Evolutionary conservation across 495 filamentous ascomycete species (phyloP).

Genomic region (Daldinia decipiens): DNA sequence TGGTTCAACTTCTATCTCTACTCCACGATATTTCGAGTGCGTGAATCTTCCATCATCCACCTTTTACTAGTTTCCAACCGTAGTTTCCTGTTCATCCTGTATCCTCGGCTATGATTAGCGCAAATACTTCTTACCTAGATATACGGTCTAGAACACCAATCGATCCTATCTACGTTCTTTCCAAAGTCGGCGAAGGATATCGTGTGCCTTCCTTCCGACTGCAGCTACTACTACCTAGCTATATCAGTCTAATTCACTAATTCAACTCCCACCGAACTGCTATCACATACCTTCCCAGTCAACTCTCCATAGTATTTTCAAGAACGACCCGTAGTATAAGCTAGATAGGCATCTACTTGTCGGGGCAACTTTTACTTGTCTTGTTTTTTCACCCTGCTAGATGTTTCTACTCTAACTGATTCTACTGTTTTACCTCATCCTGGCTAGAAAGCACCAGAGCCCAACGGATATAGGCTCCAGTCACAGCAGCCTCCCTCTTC

Average conservation of each 20-base stretch:
- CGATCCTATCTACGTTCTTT: neutral
- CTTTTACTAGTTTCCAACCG: neutral
- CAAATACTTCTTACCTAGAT: neutral
- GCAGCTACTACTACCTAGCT: neutral
- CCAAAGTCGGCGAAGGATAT: neutral
- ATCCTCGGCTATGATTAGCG: neutral
- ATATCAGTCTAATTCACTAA: neutral
- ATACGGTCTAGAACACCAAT: neutral
- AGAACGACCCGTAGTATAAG: neutral
- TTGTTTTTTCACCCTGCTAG: neutral
- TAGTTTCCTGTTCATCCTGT: neutral
- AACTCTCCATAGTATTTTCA: neutral
- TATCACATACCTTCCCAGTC: neutral
- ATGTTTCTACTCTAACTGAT: neutral
- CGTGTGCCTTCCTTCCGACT: neutral
- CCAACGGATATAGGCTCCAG: neutral
- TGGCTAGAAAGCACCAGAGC: neutral
- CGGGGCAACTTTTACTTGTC: neutral
- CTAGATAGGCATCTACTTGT: neutral
- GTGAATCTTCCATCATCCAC: neutral
- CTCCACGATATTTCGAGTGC: neutral
- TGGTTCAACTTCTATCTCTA: neutral
- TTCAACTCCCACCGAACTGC: neutral
- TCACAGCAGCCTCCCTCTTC: neutral
- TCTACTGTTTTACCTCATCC: neutral